A percentile compares a stretch with the other conserved stretches of the same genome.
phyloP scores from a whole-genome alignment of 768 basidiomycete species.

The Chalciporus pseudorubinellus region DNA sequence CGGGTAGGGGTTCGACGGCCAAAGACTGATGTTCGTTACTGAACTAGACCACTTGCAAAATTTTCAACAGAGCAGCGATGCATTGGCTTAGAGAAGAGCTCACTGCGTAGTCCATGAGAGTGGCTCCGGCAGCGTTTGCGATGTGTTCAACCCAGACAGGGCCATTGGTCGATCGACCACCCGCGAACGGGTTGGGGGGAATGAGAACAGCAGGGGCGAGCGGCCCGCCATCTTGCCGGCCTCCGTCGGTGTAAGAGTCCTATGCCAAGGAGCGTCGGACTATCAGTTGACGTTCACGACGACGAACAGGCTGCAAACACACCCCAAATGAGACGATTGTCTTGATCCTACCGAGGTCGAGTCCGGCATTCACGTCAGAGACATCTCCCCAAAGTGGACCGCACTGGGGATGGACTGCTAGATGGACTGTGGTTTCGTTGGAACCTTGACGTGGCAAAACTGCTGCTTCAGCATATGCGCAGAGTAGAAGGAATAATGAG shows the following conservation, averaged over 20 bases:
- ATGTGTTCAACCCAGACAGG: slow-evolving; percentile 49
- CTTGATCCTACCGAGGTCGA: slow-evolving; percentile 35
- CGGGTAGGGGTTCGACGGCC: slow-evolving; percentile 48
- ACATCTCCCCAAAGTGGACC: slow-evolving; percentile 39
- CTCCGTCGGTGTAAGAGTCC: slow-evolving; percentile 54
- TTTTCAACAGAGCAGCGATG: background rate
- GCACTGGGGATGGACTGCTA: slow-evolving; percentile 47
- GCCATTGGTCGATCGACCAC: slow-evolving; percentile 51
- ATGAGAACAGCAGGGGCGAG: slow-evolving; percentile 40
- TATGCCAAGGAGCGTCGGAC: slow-evolving; percentile 2
- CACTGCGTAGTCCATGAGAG: slow-evolving; percentile 51
- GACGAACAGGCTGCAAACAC: slow-evolving; percentile 6
- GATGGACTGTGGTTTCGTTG: slow-evolving; percentile 30
- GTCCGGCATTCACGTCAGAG: slow-evolving; percentile 49
- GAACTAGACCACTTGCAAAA: slow-evolving; percentile 36
- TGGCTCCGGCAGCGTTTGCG: slow-evolving; percentile 38
- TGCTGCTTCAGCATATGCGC: slow-evolving; percentile 9
- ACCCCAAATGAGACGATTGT: slow-evolving; percentile 56
- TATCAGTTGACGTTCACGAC: background rate
- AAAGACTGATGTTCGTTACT: slow-evolving; percentile 45
- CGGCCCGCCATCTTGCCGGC: slow-evolving; percentile 44
- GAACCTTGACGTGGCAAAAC: slow-evolving; percentile 9
- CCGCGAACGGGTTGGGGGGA: slow-evolving; percentile 46
- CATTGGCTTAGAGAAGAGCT: slow-evolving; percentile 4
- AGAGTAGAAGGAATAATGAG: background rate